These are phyloP conservation scores for Rhynchosporium graminicola DNA, from an alignment of 2,329 filamentous ascomycete species.

Conservation along the genomic window DNA sequence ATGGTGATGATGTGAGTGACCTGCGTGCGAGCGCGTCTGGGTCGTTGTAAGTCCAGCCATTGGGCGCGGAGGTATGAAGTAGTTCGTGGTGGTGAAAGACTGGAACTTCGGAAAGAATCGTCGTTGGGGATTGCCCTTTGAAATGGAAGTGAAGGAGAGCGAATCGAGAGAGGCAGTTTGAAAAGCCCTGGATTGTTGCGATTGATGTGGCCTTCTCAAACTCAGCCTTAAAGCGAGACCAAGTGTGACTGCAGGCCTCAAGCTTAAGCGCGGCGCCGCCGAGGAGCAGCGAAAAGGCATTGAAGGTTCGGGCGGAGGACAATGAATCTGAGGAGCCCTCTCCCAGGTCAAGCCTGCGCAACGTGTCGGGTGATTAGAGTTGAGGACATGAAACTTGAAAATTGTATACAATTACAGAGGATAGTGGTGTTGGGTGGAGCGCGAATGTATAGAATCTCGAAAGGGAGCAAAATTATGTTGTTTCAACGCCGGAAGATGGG, in stretches of 20 bases:
- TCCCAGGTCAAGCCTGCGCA: constrained; percentile 29
- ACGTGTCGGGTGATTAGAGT: constrained; percentile 30
- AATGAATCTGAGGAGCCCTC: constrained; percentile 24
- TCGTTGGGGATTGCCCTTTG: constrained; percentile 25
- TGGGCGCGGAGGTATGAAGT: constrained; percentile 28
- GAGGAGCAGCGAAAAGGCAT: constrained; percentile 36
- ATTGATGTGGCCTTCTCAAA: constrained; percentile 40
- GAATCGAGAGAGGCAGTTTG: constrained; percentile 36
- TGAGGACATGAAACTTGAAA: constrained; percentile 21
- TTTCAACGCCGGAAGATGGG: constrained; percentile 7
- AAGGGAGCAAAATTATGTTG: constrained; percentile 12
- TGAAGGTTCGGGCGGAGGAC: constrained; percentile 9
- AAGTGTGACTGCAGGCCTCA: constrained; percentile 26
- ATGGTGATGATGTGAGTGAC: constrained; percentile 68
- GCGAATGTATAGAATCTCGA: constrained; percentile 21
- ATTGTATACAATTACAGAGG: constrained; percentile 9
- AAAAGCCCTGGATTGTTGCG: constrained; percentile 34
- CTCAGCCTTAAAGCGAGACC: constrained; percentile 34
- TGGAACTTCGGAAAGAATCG: constrained; percentile 34
- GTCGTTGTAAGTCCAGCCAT: constrained; percentile 40
- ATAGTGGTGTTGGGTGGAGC: constrained; percentile 23
- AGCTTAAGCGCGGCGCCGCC: constrained; percentile 35
- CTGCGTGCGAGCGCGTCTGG: constrained; percentile 46
- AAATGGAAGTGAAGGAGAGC: constrained; percentile 26
- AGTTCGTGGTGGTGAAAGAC: constrained; percentile 26